These are phyloP conservation scores for Cladobotryum mycophilum DNA, from an alignment of 2,329 filamentous ascomycete genomes.

Conservation along the genomic window DNA sequence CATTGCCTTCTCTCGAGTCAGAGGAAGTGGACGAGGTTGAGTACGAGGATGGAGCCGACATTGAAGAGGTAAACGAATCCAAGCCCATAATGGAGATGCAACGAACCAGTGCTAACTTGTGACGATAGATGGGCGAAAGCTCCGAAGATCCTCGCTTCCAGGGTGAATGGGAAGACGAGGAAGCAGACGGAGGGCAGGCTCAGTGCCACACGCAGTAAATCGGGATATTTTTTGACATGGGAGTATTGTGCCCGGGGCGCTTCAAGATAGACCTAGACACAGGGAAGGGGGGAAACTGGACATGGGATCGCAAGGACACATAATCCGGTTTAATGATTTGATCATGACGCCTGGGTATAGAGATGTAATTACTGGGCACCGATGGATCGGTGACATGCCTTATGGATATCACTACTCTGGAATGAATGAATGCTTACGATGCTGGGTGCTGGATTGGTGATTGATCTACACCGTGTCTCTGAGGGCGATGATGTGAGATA, in stretches of 20 bases:
- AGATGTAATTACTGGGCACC: too few species aligned
- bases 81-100: background rate
- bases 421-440: background rate
- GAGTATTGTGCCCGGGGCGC: background rate
- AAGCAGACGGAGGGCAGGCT: slow-evolving; percentile 58
- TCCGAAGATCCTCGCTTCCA: slow-evolving; percentile 62
- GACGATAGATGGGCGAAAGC: slow-evolving; percentile 60
- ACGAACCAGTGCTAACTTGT: background rate
- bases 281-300: background rate
- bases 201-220: slow-evolving; percentile 69
- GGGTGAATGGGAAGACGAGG: slow-evolving; percentile 64
- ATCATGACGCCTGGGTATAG: too few species aligned
- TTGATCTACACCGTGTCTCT: too few species aligned
- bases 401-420: slow-evolving; percentile 1
- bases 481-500: too few species aligned
- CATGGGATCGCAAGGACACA: background rate
- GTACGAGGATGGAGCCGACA: slow-evolving; percentile 74
- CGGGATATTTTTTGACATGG: background rate
- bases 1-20: slow-evolving; percentile 54
- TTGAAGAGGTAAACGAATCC: slow-evolving; percentile 59
- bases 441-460: too few species aligned
- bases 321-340: too few species aligned
- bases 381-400: background rate
- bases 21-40: slow-evolving; percentile 82
- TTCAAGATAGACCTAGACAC: background rate